A percentile compares a stretch with the other conserved stretches of the same genome.
phyloP scores from a whole-genome alignment of 208 protist genomes.

The Leishmania lainsoni region DNA sequence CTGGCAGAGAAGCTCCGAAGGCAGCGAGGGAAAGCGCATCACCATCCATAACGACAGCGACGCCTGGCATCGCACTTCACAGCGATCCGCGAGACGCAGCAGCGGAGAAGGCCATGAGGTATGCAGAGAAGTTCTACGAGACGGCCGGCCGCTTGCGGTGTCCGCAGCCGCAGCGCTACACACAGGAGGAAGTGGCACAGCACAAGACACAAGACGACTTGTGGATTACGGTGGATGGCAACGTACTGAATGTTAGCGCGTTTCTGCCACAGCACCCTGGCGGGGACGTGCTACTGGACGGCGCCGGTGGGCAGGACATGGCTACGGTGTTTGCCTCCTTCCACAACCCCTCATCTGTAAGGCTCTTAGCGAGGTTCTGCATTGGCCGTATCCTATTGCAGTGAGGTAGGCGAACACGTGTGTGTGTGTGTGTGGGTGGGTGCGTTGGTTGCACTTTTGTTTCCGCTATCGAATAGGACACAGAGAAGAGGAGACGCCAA shows the following conservation, averaged over 20 bases:
- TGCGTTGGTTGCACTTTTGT: background rate
- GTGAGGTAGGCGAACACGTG: background rate
- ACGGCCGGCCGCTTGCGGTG: conserved; percentile 45
- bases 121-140: conserved; percentile 33
- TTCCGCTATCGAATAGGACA: background rate
- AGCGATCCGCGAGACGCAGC: background rate
- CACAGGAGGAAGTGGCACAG: conserved; percentile 47
- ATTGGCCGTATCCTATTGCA: conserved; percentile 42
- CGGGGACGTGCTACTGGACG: conserved; percentile 57
- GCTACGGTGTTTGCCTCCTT: conserved; percentile 57
- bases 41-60: background rate
- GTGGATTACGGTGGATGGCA: conserved; percentile 76
- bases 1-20: background rate
- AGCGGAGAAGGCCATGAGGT: background rate
- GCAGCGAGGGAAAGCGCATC: background rate
- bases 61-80: background rate
- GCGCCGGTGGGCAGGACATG: conserved; percentile 62
- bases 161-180: conserved; percentile 47
- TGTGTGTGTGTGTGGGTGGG: background rate
- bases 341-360: conserved; percentile 50
- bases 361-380: conserved; percentile 60
- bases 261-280: conserved; percentile 72
- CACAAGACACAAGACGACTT: conserved; percentile 53
- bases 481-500: background rate
- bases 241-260: conserved; percentile 72